These are phyloP conservation scores for Kodamaea laetipori DNA, from an alignment of 805 yeast species.

Conservation along the genomic window DNA sequence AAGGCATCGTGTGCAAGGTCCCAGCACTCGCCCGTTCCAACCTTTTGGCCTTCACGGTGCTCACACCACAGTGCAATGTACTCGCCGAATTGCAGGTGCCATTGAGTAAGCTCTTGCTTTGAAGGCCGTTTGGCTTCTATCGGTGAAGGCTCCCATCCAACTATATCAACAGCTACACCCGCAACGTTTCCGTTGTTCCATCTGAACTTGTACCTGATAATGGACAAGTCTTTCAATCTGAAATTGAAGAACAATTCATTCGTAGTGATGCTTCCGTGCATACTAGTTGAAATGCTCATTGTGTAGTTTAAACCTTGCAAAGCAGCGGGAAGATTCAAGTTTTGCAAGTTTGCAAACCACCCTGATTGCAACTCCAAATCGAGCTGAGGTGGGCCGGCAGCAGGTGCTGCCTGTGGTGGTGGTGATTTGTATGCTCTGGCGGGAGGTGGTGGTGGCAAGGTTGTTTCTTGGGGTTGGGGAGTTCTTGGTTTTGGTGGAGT, in stretches of 20 bases:
- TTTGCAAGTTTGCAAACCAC: slow-evolving; percentile 46
- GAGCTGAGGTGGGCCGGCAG: slow-evolving; percentile 32
- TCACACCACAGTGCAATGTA: slow-evolving; percentile 59
- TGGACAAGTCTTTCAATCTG: slow-evolving; percentile 46
- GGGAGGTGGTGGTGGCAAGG: slow-evolving; percentile 37
- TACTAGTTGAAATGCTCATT: slow-evolving; percentile 4
- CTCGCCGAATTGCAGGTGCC: slow-evolving; percentile 47
- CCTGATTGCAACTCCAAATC: slow-evolving; percentile 46
- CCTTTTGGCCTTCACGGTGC: slow-evolving; percentile 46
- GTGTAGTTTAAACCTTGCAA: slow-evolving; percentile 39
- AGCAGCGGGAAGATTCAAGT: slow-evolving; percentile 37
- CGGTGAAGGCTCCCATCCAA: slow-evolving; percentile 48
- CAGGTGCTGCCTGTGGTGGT: slow-evolving; percentile 21
- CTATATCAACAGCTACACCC: slow-evolving; percentile 29
- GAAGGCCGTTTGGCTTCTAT: slow-evolving; percentile 28
- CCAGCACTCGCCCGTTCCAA: slow-evolving; percentile 65
- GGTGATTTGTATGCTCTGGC: slow-evolving; percentile 24
- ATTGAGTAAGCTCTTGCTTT: slow-evolving; percentile 32
- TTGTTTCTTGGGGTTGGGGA: neutral
- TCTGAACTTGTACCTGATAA: slow-evolving; percentile 32
- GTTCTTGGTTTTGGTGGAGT: slow-evolving; percentile 4
- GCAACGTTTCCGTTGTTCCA: slow-evolving; percentile 39
- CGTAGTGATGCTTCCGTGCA: slow-evolving; percentile 16
- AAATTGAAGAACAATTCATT: slow-evolving; percentile 34
- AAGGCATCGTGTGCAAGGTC: slow-evolving; percentile 58